Evolutionary conservation across 495 filamentous ascomycete genomes (phyloP).

Genomic region (Margaritispora aquatica): DNA sequence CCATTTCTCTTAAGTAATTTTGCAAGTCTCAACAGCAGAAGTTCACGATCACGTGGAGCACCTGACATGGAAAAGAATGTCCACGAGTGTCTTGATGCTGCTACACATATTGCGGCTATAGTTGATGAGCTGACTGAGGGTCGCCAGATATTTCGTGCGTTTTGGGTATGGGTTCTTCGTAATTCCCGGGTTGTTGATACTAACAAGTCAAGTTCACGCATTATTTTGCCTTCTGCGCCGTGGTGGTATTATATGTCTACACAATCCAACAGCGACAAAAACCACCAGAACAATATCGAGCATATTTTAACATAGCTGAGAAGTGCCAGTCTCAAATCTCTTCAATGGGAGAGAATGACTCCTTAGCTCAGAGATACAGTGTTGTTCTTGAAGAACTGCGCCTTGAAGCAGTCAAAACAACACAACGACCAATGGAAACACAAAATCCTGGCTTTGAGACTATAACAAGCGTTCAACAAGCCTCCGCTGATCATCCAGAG

Average conservation of each 20-base stretch:
- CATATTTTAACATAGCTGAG: slow-evolving; percentile 24
- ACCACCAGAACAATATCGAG: slow-evolving; percentile 12
- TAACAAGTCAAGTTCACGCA: slow-evolving; percentile 51
- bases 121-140: slow-evolving; percentile 5
- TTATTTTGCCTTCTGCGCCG: slow-evolving; percentile 48
- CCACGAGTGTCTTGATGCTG: slow-evolving; percentile 1
- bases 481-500: background rate
- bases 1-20: slow-evolving; percentile 44
- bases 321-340: slow-evolving; percentile 27
- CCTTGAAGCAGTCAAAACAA: slow-evolving; percentile 30
- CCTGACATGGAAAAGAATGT: slow-evolving; percentile 5
- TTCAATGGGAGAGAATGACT: slow-evolving; percentile 22
- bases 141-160: slow-evolving; percentile 24
- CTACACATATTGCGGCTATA: slow-evolving; percentile 2
- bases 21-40: slow-evolving; percentile 7
- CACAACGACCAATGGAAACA: background rate
- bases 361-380: slow-evolving; percentile 29
- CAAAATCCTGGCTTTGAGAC: background rate
- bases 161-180: slow-evolving; percentile 5
- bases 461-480: background rate
- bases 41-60: background rate
- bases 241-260: slow-evolving; percentile 47
- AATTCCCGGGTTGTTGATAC: no score
- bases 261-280: slow-evolving; percentile 39
- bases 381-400: slow-evolving; percentile 39